phyloP scores from a whole-genome alignment of 352 stramenopile genomes.

The Globisporangium spiculum region DNA sequence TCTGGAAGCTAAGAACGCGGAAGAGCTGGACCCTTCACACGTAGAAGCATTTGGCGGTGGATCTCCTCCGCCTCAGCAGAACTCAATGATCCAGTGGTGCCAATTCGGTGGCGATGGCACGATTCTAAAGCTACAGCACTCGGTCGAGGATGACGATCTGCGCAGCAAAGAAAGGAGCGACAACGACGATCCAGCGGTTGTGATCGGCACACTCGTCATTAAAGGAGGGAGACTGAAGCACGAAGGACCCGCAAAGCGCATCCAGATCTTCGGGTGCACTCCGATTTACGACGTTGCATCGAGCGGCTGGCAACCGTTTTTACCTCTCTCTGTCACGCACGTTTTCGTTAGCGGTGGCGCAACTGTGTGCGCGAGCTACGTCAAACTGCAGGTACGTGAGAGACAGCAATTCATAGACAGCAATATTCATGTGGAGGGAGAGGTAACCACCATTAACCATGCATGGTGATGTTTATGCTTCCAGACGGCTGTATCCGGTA shows the following conservation, averaged over 20 bases:
- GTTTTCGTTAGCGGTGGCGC: slow-evolving; percentile 71
- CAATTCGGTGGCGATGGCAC: slow-evolving; percentile 77
- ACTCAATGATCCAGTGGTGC: slow-evolving; percentile 57
- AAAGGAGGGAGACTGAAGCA: slow-evolving; percentile 56
- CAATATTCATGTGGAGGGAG: background rate
- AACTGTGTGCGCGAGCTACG: slow-evolving; percentile 48
- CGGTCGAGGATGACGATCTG: slow-evolving; percentile 16
- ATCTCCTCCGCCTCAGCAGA: slow-evolving; percentile 22
- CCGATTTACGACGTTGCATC: slow-evolving; percentile 60
- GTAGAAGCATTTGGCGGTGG: slow-evolving; percentile 57
- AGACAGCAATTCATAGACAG: background rate
- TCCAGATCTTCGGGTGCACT: slow-evolving; percentile 77
- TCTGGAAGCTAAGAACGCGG: slow-evolving; percentile 37
- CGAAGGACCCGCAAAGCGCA: slow-evolving; percentile 45
- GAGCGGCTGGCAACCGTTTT: slow-evolving; percentile 37
- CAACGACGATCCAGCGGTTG: slow-evolving; percentile 13
- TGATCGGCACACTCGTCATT: slow-evolving; percentile 44
- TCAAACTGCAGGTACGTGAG: slow-evolving; percentile 48
- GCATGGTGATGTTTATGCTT: background rate
- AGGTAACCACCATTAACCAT: background rate
- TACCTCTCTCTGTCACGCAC: slow-evolving; percentile 52
- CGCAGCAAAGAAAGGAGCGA: background rate
- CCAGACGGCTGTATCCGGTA: slow-evolving; percentile 33
- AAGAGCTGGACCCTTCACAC: slow-evolving; percentile 35
- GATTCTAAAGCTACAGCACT: slow-evolving; percentile 59